A percentile compares a stretch with the other conserved stretches of the same genome.
phyloP scores from a whole-genome alignment of 345 rosid genomes.

The Aegle marmelos region DNA sequence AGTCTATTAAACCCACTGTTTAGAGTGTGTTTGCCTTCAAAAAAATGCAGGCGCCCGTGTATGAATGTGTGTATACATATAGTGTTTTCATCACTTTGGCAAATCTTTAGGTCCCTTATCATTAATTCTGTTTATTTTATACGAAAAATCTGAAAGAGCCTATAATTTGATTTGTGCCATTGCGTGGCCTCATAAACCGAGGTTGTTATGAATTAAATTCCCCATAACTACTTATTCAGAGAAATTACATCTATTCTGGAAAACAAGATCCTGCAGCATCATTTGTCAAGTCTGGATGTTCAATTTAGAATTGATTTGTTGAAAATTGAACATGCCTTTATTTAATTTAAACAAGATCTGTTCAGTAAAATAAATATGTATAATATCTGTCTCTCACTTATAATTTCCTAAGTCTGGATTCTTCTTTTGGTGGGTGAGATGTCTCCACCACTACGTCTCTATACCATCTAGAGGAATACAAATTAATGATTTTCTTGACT shows the following conservation, averaged over 20 bases:
- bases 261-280: conserved; percentile 5
- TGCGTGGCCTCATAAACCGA: too few relatives aligned
- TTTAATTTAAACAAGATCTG: neutral
- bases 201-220: neutral
- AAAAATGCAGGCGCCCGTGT: accelerated
- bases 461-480: neutral
- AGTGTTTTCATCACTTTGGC: too few relatives aligned
- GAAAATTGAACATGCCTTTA: neutral
- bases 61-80: too few relatives aligned
- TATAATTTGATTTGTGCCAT: too few relatives aligned
- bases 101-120: too few relatives aligned
- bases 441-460: conserved; percentile 1
- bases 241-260: neutral
- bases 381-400: neutral
- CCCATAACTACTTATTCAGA: neutral
- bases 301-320: neutral
- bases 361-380: neutral
- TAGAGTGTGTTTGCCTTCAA: too few relatives aligned
- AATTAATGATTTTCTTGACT: conserved; percentile 7
- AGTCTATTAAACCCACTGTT: too few relatives aligned
- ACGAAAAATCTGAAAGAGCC: neutral
- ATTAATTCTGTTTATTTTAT: too few relatives aligned
- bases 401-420: neutral
- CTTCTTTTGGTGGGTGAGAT: conserved; percentile 4
- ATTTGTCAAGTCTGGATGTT: neutral